Percentiles rank a stretch among this genome's conserved stretches.
phyloP scores from a whole-genome alignment of 164 flowering plant species.

The Magnolia kwangsiensis region DNA sequence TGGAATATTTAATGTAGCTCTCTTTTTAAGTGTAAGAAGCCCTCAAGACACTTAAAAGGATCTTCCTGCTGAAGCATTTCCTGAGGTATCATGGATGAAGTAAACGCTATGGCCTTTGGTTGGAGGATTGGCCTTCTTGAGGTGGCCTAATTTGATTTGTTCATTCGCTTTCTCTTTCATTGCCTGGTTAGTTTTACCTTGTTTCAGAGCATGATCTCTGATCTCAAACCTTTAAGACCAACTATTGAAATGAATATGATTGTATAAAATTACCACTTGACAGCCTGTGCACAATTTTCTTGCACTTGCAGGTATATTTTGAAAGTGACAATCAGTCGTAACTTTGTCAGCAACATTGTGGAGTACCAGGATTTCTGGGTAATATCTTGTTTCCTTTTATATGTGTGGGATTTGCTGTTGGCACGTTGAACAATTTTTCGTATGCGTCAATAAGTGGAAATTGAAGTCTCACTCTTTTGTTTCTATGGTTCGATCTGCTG shows the following conservation, averaged over 20 bases:
- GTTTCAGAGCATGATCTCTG: neutral
- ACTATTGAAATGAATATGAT: neutral
- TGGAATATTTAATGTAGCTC: too few species aligned
- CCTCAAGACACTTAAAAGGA: too few species aligned
- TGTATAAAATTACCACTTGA: neutral
- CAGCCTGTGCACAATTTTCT: neutral
- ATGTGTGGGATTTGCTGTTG: neutral
- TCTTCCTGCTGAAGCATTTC: too few species aligned
- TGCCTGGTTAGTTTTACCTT: neutral
- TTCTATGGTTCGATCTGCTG: neutral
- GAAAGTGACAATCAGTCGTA: conserved; percentile 82
- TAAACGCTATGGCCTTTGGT: too few species aligned
- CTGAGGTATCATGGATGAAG: too few species aligned
- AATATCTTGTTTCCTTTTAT: conserved; percentile 8
- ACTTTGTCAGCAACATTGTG: conserved; percentile 76
- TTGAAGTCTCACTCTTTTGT: neutral
- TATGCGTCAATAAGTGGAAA: neutral
- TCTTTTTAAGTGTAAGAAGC: too few species aligned
- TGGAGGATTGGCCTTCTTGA: too few species aligned
- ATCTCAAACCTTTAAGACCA: neutral
- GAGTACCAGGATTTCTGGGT: conserved; percentile 91
- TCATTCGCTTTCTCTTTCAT: too few species aligned
- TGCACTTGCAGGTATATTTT: conserved; percentile 66
- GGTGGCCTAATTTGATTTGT: too few species aligned
- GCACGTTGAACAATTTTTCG: neutral